These are phyloP conservation scores for Anthracocystis walkeri DNA, from an alignment of 1,284 basidiomycete species.

Conservation along the genomic window DNA sequence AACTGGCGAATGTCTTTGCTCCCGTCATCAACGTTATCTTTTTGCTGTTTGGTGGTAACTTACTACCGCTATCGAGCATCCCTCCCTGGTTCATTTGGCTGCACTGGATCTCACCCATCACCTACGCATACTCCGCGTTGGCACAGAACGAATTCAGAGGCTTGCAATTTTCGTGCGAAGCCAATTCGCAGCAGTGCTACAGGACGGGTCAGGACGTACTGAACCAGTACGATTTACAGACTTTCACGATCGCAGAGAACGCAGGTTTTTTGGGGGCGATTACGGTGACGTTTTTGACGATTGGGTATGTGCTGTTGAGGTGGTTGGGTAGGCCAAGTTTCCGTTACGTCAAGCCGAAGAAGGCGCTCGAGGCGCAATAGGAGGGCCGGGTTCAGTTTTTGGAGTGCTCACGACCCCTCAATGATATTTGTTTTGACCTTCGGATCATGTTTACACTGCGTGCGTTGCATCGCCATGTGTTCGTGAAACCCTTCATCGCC, in stretches of 20 bases:
- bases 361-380: slow-evolving; percentile 8
- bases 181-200: slow-evolving; percentile 48
- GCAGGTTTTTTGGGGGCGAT: slow-evolving; percentile 55
- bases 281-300: slow-evolving; percentile 27
- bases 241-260: slow-evolving; percentile 55
- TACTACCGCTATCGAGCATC: slow-evolving; percentile 46
- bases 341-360: slow-evolving; percentile 38
- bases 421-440: no score
- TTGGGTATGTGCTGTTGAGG: slow-evolving; percentile 45
- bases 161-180: slow-evolving; percentile 35
- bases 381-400: no score
- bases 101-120: slow-evolving; percentile 57
- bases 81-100: slow-evolving; percentile 59
- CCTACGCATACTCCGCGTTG: slow-evolving; percentile 53
- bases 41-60: slow-evolving; percentile 56
- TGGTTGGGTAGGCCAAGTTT: slow-evolving; percentile 37
- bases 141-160: slow-evolving; percentile 51
- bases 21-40: slow-evolving; percentile 60
- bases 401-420: no score
- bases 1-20: slow-evolving; percentile 55
- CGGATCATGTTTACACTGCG: no score
- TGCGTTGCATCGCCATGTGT: no score
- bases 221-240: slow-evolving; percentile 48
- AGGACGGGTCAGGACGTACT: slow-evolving; percentile 49
- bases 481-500: no score